phyloP scores from a whole-genome alignment of 768 basidiomycete genomes.

The Trichaptum fuscoviolaceum region DNA sequence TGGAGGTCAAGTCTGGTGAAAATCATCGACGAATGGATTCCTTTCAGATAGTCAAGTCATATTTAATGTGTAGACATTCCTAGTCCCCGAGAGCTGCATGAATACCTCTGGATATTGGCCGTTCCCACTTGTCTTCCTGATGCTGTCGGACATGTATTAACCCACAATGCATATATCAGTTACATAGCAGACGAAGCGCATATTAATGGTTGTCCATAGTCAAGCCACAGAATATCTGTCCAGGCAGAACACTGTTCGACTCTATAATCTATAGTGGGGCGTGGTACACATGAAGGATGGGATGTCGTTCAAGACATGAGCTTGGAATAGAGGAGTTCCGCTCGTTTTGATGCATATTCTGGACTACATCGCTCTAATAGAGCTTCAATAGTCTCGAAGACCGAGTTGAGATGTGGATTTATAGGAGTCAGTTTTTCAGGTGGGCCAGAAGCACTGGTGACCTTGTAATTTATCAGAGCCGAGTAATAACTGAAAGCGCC shows the following conservation, averaged over 20 bases:
- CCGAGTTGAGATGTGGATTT: not conserved
- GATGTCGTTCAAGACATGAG: not conserved
- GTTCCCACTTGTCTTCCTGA: too few species aligned
- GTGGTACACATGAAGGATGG: not conserved
- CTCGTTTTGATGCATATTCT: constrained; percentile 2
- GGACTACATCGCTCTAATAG: not conserved
- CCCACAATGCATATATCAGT: too few species aligned
- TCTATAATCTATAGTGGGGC: not conserved
- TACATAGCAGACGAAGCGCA: not conserved
- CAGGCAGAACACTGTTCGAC: not conserved
- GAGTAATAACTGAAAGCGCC: not conserved
- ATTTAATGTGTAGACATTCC: too few species aligned
- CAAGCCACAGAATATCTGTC: not conserved
- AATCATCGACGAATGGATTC: too few species aligned
- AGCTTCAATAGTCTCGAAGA: not conserved
- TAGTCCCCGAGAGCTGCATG: too few species aligned
- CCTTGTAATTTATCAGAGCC: not conserved
- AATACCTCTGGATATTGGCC: too few species aligned
- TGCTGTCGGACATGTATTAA: too few species aligned
- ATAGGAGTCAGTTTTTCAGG: not conserved
- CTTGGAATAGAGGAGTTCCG: not conserved
- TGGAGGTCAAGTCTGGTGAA: too few species aligned
- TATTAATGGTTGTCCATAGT: not conserved
- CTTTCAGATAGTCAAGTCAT: too few species aligned
- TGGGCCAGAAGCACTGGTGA: not conserved